Evolutionary conservation across 305 asterid genomes (phyloP), one percentile per base, ranked within the genome.

Genomic region (Withania somnifera): DNA sequence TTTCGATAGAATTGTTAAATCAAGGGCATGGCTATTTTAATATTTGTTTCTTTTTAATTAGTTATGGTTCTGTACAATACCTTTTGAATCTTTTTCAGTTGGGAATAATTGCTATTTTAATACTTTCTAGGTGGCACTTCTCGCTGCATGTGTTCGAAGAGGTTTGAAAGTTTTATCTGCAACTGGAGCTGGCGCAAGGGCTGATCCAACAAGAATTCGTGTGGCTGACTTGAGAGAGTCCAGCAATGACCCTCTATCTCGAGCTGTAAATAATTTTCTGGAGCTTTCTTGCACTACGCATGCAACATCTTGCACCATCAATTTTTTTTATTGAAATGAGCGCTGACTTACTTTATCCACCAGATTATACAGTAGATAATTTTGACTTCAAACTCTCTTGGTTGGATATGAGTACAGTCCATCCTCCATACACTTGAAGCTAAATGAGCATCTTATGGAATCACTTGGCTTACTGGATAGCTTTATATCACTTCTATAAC

Each of bases 171-270:
- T 96, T 84, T 84, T 94, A 83, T 96, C 97, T 45, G 98, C 97
- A 67, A 96, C 98, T 50, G 99, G 98, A 88, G 99, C 98, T 85
- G 98, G 99, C 78, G 99, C 98, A 82, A 92, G 98, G 86, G 94
- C 97, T 85, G 98, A 95, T 90, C 99, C 98, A 58, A 94, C 98
- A 58, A 93, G 99, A 90, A 93, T 95, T 81, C 95, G 98, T 76
- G 94, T 94, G 47, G 98, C 98, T 77, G 99, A 95, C 91, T 85
- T 95, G 84, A 92, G 97, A 90, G 98, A 95, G 89, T 95, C 99
- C 51, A 90, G 90, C 85, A 95, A 95, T 68, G 99, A 95, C 82
- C 99, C 99, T 80, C 87, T 95, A 78, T 95, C 99, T 86, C 98
- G 98, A 81, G 64, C 98, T 17, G 98, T 95, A 95, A 89, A 84